Evolutionary conservation across 768 basidiomycete genomes (phyloP), one percentile per base, ranked within the genome.

Genomic region (Pholiota conissans): DNA sequence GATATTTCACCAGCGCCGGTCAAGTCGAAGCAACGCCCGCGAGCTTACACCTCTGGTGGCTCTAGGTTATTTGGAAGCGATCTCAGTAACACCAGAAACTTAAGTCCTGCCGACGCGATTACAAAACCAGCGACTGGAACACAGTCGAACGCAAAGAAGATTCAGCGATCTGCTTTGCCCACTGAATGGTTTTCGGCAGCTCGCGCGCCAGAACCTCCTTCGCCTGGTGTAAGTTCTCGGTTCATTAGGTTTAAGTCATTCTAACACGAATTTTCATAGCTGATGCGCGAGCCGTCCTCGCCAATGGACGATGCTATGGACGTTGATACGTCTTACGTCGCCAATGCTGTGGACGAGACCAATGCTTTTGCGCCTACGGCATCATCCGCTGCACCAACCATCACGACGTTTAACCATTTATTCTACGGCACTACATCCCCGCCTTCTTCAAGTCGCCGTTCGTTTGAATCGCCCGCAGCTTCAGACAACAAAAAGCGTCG

Each of bases 291-390:
- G 42, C 72, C 74, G 8, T 69, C 77, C 14, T 80, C 82, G 50
- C 77, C 80, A 27, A 74, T 73, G 40, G 82, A 84, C 63, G 80
- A 90, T 70, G 87, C 85, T 28, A 93, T 93, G 91, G 91, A 93
- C 61, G 80, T 93, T 32, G 91, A 93, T 67, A 79, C 81, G 16
- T 82, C 82, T 18, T 79, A 75, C 58, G 68, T 71, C 46, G 71
- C 75, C 48, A 69, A 74, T 24, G 47, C 53, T 37, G 65, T 63
- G 27, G 56, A 61, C 47, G 61, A 56, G 56, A 69, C 58, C 22
- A 66, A 70, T 55, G 70, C 64, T 53, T 74, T 71, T 57, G 71
- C 73, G 52, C 74, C 60, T 58, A 71, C 69, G 32, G 78, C 80
- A 47, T 66, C 76, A 24, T 82, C 86, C 9, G 79, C 82, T 22